Conservation (phyloP, 176 grass and related monocot genomes). For the Zea luxurians region DNA sequence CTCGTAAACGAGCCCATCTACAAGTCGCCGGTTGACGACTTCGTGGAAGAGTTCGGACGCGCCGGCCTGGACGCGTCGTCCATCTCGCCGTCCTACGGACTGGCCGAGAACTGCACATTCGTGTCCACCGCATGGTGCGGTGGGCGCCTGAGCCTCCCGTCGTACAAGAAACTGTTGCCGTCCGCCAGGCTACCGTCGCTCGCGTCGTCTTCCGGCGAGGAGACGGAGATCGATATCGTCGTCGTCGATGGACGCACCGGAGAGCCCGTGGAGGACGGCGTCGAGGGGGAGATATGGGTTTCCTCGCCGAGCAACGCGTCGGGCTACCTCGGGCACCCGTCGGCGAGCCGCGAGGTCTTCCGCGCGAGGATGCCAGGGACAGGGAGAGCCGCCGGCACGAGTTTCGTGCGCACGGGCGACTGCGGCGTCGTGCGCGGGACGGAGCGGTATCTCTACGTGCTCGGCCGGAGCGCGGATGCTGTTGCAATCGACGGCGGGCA, state of each 20-base stretch:
- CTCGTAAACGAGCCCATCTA: constrained; percentile 55
- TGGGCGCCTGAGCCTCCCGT: constrained; percentile 6
- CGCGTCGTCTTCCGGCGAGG: neutral
- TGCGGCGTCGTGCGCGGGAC: constrained; percentile 36
- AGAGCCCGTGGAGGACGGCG: constrained; percentile 44
- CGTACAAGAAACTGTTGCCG: constrained; percentile 50
- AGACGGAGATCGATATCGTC: constrained; percentile 28
- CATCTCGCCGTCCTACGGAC: constrained; percentile 55
- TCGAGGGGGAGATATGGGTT: constrained; percentile 62
- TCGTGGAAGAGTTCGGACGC: constrained; percentile 33
- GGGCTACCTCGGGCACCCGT: constrained; percentile 42
- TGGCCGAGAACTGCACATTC: constrained; percentile 60
- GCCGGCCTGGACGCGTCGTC: constrained; percentile 38
- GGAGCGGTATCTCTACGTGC: constrained; percentile 51
- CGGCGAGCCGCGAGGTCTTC: constrained; percentile 37
- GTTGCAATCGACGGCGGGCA: neutral
- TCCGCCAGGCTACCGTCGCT: constrained; percentile 28
- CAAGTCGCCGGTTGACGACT: constrained; percentile 37
- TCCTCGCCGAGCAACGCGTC: constrained; percentile 55
- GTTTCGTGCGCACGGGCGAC: constrained; percentile 52
- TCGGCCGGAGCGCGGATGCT: constrained; percentile 35
- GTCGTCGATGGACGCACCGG: constrained; percentile 29
- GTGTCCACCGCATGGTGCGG: constrained; percentile 55
- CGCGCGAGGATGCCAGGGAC: neutral
- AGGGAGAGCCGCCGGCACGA: neutral